Percentiles rank a stretch among this genome's conserved stretches.
Evolutionary conservation across 1,139 yeast species (phyloP).

Genomic region (Sugiyamaella neomexicana): DNA sequence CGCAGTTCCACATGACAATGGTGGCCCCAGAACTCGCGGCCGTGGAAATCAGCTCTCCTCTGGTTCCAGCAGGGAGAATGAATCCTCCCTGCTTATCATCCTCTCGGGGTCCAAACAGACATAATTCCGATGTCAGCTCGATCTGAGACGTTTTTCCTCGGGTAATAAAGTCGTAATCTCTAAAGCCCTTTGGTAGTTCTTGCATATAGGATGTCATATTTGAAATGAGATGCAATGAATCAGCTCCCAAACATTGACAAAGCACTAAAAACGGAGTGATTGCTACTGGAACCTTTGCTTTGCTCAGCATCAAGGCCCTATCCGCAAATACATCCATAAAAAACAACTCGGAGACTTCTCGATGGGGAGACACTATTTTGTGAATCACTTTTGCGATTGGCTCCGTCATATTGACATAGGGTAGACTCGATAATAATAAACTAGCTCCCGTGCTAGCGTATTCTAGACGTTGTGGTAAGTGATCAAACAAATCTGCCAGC

Average conservation of each 20-base stretch:
- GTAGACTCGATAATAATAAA: slow-evolving; percentile 59
- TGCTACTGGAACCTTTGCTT: slow-evolving; percentile 76
- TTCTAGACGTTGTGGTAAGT: slow-evolving; percentile 48
- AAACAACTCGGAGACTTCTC: slow-evolving; percentile 58
- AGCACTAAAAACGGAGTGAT: slow-evolving; percentile 62
- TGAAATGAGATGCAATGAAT: slow-evolving; percentile 57
- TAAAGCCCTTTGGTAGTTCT: slow-evolving; percentile 39
- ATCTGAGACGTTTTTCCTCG: slow-evolving; percentile 35
- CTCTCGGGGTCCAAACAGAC: slow-evolving; percentile 47
- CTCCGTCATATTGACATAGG: slow-evolving; percentile 61
- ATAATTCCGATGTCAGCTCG: slow-evolving; percentile 43
- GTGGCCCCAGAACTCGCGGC: slow-evolving; percentile 39
- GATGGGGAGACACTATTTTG: slow-evolving; percentile 53
- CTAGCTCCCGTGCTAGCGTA: slow-evolving; percentile 62
- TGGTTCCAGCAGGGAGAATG: slow-evolving; percentile 56
- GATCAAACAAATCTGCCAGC: slow-evolving; percentile 46
- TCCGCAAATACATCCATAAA: slow-evolving; percentile 57
- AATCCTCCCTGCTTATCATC: slow-evolving; percentile 43
- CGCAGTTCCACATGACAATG: slow-evolving; percentile 68
- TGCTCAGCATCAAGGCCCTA: slow-evolving; percentile 56
- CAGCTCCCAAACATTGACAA: slow-evolving; percentile 58
- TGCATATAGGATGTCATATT: slow-evolving; percentile 62
- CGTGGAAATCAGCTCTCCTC: slow-evolving; percentile 58
- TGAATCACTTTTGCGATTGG: slow-evolving; percentile 54
- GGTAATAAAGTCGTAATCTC: slow-evolving; percentile 35